Evolutionary conservation across 306 rosid genomes (phyloP).

Genomic region (Purshia tridentata): DNA sequence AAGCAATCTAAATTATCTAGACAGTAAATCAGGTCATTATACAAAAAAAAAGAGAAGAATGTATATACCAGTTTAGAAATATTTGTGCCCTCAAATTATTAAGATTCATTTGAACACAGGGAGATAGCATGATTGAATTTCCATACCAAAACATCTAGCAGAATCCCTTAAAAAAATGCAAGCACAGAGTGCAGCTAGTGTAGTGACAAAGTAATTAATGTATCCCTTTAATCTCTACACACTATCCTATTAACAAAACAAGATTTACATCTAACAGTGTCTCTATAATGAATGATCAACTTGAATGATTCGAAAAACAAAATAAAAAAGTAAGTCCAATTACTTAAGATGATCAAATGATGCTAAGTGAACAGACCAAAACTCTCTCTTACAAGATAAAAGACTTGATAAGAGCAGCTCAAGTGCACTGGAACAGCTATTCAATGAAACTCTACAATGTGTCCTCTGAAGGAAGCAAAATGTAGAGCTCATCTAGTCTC

Average conservation of each 20-base stretch:
- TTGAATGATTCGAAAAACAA: neutral
- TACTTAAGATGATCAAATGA: neutral
- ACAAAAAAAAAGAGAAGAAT: too few relatives aligned
- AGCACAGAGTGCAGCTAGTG: neutral
- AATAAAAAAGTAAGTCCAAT: constrained; percentile 1
- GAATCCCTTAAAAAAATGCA: neutral
- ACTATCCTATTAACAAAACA: neutral
- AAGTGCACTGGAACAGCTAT: neutral
- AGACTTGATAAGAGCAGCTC: neutral
- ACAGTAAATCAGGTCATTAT: neutral
- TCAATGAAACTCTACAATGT: neutral
- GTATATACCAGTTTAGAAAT: neutral
- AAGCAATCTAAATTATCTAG: too few relatives aligned
- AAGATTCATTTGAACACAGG: neutral
- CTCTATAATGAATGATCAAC: neutral
- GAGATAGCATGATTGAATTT: neutral
- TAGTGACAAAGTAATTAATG: neutral
- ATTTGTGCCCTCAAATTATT: neutral
- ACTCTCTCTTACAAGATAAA: neutral
- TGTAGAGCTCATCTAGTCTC: neutral
- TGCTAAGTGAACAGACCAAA: too few relatives aligned
- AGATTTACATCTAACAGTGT: neutral
- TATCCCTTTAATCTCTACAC: neutral
- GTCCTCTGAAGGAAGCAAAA: too few relatives aligned
- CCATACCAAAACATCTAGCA: neutral